Conservation (phyloP, 306 rosid genomes). For the Gillenia trifoliata region DNA sequence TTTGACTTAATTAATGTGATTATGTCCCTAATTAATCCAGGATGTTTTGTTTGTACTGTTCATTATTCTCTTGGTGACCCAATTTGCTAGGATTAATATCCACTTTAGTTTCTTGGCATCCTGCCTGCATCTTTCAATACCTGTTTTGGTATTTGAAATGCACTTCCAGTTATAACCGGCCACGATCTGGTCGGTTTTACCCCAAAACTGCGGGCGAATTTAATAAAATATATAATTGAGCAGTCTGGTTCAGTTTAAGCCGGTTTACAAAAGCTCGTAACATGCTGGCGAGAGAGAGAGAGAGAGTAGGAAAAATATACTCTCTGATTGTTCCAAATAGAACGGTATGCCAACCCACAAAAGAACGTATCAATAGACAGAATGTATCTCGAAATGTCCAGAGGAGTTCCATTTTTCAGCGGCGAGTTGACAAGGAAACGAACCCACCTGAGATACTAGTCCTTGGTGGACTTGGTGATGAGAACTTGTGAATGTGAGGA, state of each 20-base stretch:
- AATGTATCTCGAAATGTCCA: conserved; percentile 20
- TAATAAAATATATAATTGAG: no score
- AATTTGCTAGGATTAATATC: neutral
- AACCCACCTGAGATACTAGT: conserved; percentile 2
- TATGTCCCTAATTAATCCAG: no score
- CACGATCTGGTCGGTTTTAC: no score
- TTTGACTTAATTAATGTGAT: no score
- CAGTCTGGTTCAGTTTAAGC: no score
- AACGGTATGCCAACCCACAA: neutral
- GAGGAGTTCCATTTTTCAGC: neutral
- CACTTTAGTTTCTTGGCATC: neutral
- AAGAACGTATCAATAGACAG: neutral
- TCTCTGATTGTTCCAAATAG: neutral
- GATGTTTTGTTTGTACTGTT: neutral
- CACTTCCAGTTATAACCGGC: no score
- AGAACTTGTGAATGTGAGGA: conserved; percentile 32
- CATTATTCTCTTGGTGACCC: neutral
- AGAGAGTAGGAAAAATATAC: neutral
- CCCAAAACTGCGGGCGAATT: no score
- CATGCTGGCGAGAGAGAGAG: no score
- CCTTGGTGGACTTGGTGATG: conserved; percentile 31
- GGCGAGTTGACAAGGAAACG: conserved; percentile 1
- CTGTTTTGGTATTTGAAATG: no score
- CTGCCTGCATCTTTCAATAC: neutral
- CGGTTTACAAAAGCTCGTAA: no score